Base-by-base conservation (phyloP, 352 stramenopile genomes). In the Phytophthora ramorum region DNA sequence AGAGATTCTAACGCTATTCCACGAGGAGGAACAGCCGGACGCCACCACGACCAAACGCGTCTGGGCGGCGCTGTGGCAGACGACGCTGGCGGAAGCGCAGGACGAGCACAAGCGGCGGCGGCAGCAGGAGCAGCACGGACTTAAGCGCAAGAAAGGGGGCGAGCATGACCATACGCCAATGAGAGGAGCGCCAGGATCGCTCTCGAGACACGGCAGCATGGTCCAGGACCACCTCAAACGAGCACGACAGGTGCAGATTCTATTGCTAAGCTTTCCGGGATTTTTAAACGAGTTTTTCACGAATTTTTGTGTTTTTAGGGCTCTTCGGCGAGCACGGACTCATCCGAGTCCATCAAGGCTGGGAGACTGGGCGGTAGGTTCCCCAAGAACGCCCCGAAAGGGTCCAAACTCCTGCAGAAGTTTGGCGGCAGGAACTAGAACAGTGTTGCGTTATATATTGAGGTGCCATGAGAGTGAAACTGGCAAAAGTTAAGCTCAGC, bases 381-480 rank as follows among this genome's bases (percentile, higher is more conserved):
- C 63, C 43, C 75, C 22, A 60, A 75, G 74, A 66, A 71, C 16
- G 59, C 63, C 16, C 53, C 62, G 24, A 76, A 74, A 40, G 71
- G 64, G 10, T 89, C 79, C 8, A 93, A 93, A 48, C 77, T 93
- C 38, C 69, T 92, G 78, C 84, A 91, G 62, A 93, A 93, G 71
- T 85, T 93, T 26, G 75, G 75, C 5, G 54, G 50, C 0, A 66
- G 75, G 14, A 58, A 28, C 26, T 73, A 69, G 54, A 19, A 8
- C 5, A n/a, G 37, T n/a, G 34, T 24, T 9, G 26, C 26, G 26
- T 32, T 7, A 32, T 6, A 32, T 32, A 32, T 32, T 7, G 26
- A 32, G 22, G 22, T 24, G 22, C 22, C 22, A 1, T 24, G 22
- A 24, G 1, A 24, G 26, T 32, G 26, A 32, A 32, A 8, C 26